Evolutionary conservation across 805 yeast species (phyloP).

Genomic region (Candida adriatica): DNA sequence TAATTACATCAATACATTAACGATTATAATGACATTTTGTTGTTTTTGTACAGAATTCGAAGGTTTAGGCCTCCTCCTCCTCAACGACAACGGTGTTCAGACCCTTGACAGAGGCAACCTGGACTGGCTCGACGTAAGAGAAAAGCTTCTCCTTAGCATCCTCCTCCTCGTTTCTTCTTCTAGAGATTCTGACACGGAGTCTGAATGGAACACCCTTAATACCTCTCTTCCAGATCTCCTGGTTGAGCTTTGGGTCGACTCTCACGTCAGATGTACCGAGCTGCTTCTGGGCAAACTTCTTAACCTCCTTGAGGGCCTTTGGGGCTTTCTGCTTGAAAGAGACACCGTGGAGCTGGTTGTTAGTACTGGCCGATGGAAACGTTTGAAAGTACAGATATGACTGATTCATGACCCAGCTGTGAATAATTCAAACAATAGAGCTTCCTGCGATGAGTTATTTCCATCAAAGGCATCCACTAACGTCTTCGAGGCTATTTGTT

Average conservation of each 20-base stretch:
- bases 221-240: conserved; percentile 99
- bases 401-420: too few species aligned
- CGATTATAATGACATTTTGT: conserved; percentile 16
- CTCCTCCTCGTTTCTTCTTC: conserved; percentile 99
- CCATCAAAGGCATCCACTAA: not conserved
- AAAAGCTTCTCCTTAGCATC: conserved; percentile 96
- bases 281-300: conserved; percentile 96
- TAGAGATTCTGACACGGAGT: conserved; percentile 96
- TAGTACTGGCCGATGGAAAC: too few species aligned
- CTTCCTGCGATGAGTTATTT: too few species aligned
- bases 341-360: conserved; percentile 85
- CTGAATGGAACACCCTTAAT: conserved; percentile 98
- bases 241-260: conserved; percentile 97
- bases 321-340: conserved; percentile 99
- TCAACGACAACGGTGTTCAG: conserved; percentile 96
- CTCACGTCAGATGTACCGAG: conserved; percentile 99
- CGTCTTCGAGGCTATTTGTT: not conserved
- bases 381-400: too few species aligned
- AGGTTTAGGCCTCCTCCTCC: conserved; percentile 34
- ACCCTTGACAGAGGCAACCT: conserved; percentile 93
- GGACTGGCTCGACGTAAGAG: conserved; percentile 96
- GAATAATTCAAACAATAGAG: too few species aligned
- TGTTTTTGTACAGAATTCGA: conserved; percentile 7
- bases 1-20: conserved; percentile 9
- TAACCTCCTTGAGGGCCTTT: conserved; percentile 98